These are phyloP conservation scores for Periconia digitata DNA, from an alignment of 2,329 filamentous ascomycete species.

Conservation along the genomic window DNA sequence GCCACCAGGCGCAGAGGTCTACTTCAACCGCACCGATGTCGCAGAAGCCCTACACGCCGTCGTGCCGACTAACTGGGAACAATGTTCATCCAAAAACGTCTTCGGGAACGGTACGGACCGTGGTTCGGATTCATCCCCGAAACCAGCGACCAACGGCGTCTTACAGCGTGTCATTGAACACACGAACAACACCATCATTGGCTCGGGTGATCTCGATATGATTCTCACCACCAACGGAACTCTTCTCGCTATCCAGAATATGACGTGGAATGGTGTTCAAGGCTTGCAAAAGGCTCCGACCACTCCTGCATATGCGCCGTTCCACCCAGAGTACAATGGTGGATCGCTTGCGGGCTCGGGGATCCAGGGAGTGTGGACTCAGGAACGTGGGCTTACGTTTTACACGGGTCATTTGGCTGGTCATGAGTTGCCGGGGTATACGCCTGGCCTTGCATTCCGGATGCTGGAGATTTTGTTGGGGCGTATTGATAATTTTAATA, in stretches of 20 bases:
- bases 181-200: conserved; percentile 56
- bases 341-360: conserved; percentile 46
- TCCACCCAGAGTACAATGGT: conserved; percentile 46
- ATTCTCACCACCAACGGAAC: conserved; percentile 55
- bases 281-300: conserved; percentile 49
- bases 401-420: conserved; percentile 47
- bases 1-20: conserved; percentile 44
- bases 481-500: conserved; percentile 39
- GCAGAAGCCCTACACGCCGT: conserved; percentile 54
- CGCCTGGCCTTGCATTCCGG: conserved; percentile 46
- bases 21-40: conserved; percentile 58
- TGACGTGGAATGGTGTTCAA: conserved; percentile 55
- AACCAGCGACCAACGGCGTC: conserved; percentile 45
- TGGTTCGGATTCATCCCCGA: conserved; percentile 38
- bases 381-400: conserved; percentile 51
- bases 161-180: conserved; percentile 54
- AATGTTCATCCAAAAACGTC: conserved; percentile 47
- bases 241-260: conserved; percentile 55
- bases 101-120: conserved; percentile 40
- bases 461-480: conserved; percentile 48
- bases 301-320: conserved; percentile 47
- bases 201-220: conserved; percentile 53
- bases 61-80: conserved; percentile 44
- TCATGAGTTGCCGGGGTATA: conserved; percentile 48
- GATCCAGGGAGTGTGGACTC: conserved; percentile 44